Base-by-base conservation (phyloP, 1,284 basidiomycete genomes). In the Rhodotorula sp. region DNA sequence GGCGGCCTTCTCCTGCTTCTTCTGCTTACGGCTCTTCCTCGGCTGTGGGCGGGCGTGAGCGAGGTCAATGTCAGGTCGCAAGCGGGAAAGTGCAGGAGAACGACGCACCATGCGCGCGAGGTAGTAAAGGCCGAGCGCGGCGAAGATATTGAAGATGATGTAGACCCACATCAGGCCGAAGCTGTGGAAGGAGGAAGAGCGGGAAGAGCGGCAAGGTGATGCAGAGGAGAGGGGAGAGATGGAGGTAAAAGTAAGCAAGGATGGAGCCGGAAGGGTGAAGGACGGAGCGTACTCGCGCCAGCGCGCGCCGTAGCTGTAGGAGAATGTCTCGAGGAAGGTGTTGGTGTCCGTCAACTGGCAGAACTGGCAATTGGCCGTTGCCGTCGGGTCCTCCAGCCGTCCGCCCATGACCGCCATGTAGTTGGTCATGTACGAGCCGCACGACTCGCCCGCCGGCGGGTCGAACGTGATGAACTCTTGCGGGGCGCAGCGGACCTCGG, bases 81-180 rank as follows among this genome's bases (percentile, higher is more conserved):
- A 7, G 53, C 22, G 22, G 12, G 0, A 13, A 29, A 25, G 29
- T 12, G 17, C 25, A 21, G 34, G n/a, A 41, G 48, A 22, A 13
- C n/a, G 41, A 61, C 60, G 34, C 27, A 61, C 60, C 41, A 76
- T 72, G 25, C 72, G 61, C 27, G 62, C 68, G 13, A 71, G 53
- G 66, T 69, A 73, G 69, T 76, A 74, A 34, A 72, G 37, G 8
- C 39, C 46, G 41, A 70, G 36, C 0, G 69, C 74, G 6, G 44
- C 72, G 10, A 51, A 61, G 25, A 80, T 65, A 74, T 91, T 91
- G 82, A 90, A 86, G 27, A 83, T 76, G 73, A 89, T 85, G 81
- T 86, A 91, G 0, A 82, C 87, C 78, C 85, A 85, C 71, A 91
- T 81, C 58, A 91, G 80, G 3, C 87, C 88, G 60, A 87, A 84